Conservation (phyloP, 352 stramenopile species). For the Phytopythium boreale region DNA sequence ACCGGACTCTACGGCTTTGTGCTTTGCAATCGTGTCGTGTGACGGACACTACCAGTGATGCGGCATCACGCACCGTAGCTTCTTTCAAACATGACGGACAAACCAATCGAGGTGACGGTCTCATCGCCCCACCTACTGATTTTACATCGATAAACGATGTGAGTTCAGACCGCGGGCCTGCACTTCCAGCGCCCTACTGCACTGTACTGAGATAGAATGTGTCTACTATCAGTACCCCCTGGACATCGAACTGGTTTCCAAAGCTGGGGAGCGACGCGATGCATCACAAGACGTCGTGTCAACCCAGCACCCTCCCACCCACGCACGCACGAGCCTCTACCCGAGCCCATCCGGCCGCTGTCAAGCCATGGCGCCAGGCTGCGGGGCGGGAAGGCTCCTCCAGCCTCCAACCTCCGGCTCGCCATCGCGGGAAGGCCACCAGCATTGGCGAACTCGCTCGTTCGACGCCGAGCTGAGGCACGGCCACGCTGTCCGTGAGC, state of each 20-base stretch:
- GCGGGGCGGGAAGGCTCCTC: background rate
- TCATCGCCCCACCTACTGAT: background rate
- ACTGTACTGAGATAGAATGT: background rate
- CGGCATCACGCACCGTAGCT: background rate
- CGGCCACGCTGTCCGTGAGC: background rate
- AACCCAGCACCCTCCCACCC: no score
- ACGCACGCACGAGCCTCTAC: no score
- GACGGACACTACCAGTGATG: background rate
- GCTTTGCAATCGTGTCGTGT: background rate
- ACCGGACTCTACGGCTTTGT: background rate
- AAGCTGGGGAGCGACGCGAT: background rate
- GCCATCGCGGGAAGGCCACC: background rate
- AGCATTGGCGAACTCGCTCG: background rate
- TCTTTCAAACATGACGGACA: background rate
- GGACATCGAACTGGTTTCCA: background rate
- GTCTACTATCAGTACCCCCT: background rate
- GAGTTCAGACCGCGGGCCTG: background rate
- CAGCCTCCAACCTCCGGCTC: background rate
- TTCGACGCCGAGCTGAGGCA: background rate
- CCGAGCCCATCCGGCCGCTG: background rate
- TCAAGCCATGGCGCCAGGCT: background rate
- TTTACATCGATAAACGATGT: background rate
- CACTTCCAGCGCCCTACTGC: fast-evolving
- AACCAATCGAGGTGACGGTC: background rate
- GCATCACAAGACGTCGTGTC: no score